Evolutionary conservation across 2,329 filamentous ascomycete genomes (phyloP).

Genomic region (Talaromyces rugulosus): DNA sequence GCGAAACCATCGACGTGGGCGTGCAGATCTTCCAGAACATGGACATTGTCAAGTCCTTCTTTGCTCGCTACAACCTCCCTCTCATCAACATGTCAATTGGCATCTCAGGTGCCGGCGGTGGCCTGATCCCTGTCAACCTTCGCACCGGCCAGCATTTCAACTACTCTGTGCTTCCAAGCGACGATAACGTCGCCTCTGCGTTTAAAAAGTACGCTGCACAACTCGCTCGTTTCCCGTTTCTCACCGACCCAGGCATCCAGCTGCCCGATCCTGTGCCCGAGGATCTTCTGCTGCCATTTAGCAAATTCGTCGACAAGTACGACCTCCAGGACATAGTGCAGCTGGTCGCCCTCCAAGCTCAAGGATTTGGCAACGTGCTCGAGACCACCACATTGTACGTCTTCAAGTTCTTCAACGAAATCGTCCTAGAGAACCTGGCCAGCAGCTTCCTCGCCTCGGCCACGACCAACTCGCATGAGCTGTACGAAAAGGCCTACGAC

Average conservation of each 20-base stretch:
- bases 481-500: background rate
- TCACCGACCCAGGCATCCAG: conserved; percentile 19
- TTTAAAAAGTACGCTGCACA: conserved; percentile 14
- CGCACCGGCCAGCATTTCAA: conserved; percentile 17
- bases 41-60: conserved; percentile 17
- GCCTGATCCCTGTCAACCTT: conserved; percentile 18
- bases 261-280: conserved; percentile 26
- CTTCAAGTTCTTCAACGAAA: background rate
- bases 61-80: conserved; percentile 13
- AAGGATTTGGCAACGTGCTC: background rate
- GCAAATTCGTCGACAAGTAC: conserved; percentile 24
- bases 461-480: background rate
- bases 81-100: background rate
- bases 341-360: background rate
- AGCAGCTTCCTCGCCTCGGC: background rate
- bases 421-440: background rate
- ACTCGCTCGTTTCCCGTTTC: conserved; percentile 21
- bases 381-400: background rate
- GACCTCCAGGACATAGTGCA: background rate
- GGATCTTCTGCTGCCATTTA: conserved; percentile 26
- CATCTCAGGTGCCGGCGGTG: background rate
- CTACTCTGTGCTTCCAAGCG: conserved; percentile 8
- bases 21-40: conserved; percentile 23
- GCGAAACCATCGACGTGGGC: conserved; percentile 24
- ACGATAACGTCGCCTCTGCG: conserved; percentile 8